Conservation (phyloP, 176 grass and related monocot species). For the Cymbopogon citratus region DNA sequence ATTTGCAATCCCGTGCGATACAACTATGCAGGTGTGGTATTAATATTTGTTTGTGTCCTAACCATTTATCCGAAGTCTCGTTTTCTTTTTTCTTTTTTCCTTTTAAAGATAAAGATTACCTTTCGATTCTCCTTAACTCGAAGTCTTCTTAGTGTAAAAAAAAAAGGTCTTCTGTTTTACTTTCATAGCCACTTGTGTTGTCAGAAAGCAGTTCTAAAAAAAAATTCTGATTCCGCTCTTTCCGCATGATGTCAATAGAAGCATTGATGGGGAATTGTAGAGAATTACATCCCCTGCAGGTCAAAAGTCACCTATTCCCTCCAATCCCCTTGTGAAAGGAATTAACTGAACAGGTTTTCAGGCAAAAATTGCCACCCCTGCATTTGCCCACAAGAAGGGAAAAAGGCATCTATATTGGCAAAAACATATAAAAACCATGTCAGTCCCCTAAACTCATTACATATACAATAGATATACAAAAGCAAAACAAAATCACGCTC, state of each 20-base stretch:
- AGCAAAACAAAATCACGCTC: conserved; percentile 32
- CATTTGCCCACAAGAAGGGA: background rate
- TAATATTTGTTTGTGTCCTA: background rate
- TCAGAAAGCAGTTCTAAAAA: too few relatives aligned
- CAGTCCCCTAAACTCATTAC: conserved; percentile 20
- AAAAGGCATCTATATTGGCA: background rate
- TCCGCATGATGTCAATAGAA: too few relatives aligned
- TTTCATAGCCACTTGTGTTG: too few relatives aligned
- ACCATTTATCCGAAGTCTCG: background rate
- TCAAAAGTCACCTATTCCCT: background rate
- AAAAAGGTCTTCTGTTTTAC: too few relatives aligned
- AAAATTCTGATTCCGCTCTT: too few relatives aligned
- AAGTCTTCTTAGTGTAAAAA: too few relatives aligned
- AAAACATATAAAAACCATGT: background rate
- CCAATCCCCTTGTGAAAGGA: background rate
- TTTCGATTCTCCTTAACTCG: too few relatives aligned
- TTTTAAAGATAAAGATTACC: too few relatives aligned
- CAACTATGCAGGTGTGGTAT: background rate
- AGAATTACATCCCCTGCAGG: too few relatives aligned
- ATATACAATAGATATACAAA: conserved; percentile 39
- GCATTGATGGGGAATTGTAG: too few relatives aligned
- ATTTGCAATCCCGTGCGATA: background rate
- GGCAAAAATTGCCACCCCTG: background rate
- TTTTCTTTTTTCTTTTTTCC: too few relatives aligned
- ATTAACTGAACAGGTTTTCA: background rate